Conservation (phyloP, 352 stramenopile genomes). For the Phytophthora foliorum region DNA sequence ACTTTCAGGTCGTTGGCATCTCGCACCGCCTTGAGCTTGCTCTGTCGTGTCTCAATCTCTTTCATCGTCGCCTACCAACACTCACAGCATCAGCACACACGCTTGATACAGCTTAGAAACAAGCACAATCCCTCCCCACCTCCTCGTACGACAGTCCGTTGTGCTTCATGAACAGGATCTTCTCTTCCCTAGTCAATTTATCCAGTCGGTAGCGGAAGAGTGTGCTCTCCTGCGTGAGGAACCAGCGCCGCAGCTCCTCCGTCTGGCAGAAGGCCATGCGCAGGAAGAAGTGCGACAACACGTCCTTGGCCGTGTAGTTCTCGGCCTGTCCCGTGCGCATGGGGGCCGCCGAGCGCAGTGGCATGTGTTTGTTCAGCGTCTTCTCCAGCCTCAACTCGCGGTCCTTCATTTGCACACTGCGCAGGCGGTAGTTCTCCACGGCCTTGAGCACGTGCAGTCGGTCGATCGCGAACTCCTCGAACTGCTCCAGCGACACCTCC, state of each 20-base stretch:
- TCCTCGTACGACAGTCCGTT: conserved; percentile 87
- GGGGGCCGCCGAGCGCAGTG: conserved; percentile 55
- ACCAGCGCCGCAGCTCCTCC: conserved; percentile 98
- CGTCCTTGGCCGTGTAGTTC: conserved; percentile 86
- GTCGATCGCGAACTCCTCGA: conserved; percentile 98
- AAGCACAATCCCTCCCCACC: conserved; percentile 24
- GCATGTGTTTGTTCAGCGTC: conserved; percentile 88
- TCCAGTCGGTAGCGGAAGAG: conserved; percentile 94
- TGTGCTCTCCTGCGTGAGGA: conserved; percentile 95
- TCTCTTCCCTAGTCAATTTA: conserved; percentile 91
- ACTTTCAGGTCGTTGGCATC: conserved; percentile 66
- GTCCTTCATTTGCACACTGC: conserved; percentile 75
- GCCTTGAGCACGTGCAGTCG: conserved; percentile 93
- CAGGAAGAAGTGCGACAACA: conserved; percentile 98
- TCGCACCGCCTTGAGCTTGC: conserved; percentile 77
- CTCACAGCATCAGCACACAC: not conserved
- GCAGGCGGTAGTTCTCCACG: conserved; percentile 89
- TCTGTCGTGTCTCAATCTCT: conserved; percentile 71
- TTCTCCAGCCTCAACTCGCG: conserved; percentile 85
- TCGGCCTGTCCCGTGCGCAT: conserved; percentile 64
- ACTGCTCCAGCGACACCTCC: conserved; percentile 98
- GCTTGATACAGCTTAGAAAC: not conserved
- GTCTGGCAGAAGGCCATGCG: conserved; percentile 98
- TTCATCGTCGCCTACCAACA: conserved; percentile 54
- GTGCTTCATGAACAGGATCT: conserved; percentile 89